Base-by-base conservation (phyloP, 2,329 filamentous ascomycete species). In the Leptodontidium sp. region DNA sequence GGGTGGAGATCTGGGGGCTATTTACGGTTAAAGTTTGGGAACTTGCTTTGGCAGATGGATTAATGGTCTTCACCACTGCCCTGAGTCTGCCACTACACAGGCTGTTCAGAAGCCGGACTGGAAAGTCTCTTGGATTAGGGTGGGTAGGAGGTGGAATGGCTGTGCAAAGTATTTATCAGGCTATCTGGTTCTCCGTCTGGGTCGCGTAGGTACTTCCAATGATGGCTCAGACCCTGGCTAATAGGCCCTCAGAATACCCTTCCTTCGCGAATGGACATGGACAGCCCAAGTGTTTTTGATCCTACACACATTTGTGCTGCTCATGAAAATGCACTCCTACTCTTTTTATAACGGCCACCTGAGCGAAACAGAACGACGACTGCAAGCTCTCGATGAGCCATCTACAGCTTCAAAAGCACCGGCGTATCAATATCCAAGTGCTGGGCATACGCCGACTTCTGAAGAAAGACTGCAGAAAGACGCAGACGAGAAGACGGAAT, bases 321-420 rank as follows among this genome's bases (percentile, higher is more conserved):
- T 98, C 62, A 99, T 99, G 96, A 99, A 99, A 84, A 96, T 98
- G 89, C 96, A 99, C 80, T 98, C 94, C 6, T 99, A 97, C 78
- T 92, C 93, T 29, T 99, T 98, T 80, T 99, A 99, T 83, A 98
- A 98, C 76, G 96, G 96, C 12, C 96, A 99, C 80, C 85, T 99
- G 17, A 93, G 91, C 74, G 93, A 96, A 79, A 97, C 93, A 0
- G 88, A 97, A 79, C 90, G 91, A 77, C 90, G 93, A 12, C 85
- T 99, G 14, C 88, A 87, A 66, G 89, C 89, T 50, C 89, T 99
- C 43, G 96, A 99, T 79, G 82, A 87, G 67, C 93, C 94, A 1
- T 86, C 87, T n/a, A 88, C 86, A 4, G 87, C 88, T 4, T 90
- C 90, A 62, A 88, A 88, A 74, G 87, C 85, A 3, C 90, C 91